phyloP scores from a whole-genome alignment of 352 stramenopile genomes.

The Pythium brassicae region DNA sequence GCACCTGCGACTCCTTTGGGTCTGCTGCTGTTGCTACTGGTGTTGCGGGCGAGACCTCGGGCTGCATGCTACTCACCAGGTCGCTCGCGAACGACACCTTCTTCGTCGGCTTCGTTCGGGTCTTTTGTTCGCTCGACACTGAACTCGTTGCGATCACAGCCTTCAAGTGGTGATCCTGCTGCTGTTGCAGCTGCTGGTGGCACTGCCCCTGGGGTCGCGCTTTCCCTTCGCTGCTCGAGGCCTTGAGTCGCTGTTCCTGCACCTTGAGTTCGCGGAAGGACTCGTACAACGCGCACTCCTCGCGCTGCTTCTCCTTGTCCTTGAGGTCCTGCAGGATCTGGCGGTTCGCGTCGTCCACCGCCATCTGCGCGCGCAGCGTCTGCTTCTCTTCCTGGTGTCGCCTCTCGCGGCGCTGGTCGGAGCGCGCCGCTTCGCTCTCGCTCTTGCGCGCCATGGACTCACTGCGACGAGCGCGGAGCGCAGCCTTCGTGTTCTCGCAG shows the following conservation, averaged over 20 bases:
- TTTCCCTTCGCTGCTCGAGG: constrained; percentile 6
- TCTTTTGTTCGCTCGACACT: neutral
- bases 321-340: constrained; percentile 73
- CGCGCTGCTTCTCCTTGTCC: constrained; percentile 65
- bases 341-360: constrained; percentile 67
- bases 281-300: constrained; percentile 77
- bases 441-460: constrained; percentile 64
- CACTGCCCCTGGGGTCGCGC: neutral
- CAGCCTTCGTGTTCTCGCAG: constrained; percentile 30
- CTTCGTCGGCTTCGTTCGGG: constrained; percentile 17
- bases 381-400: constrained; percentile 69
- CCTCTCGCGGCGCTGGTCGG: constrained; percentile 44
- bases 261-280: constrained; percentile 52
- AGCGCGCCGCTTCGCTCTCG: constrained; percentile 30
- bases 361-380: constrained; percentile 76
- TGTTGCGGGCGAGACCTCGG: neutral
- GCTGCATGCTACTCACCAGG: neutral
- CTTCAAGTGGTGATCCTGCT: neutral
- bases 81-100: constrained; percentile 41
- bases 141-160: constrained; percentile 1
- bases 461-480: constrained; percentile 33
- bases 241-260: constrained; percentile 13
- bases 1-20: constrained; percentile 17
- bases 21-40: neutral
- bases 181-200: neutral